Evolutionary conservation across 768 basidiomycete species (phyloP).

Genomic region (Pulveroboletus ravenelii): DNA sequence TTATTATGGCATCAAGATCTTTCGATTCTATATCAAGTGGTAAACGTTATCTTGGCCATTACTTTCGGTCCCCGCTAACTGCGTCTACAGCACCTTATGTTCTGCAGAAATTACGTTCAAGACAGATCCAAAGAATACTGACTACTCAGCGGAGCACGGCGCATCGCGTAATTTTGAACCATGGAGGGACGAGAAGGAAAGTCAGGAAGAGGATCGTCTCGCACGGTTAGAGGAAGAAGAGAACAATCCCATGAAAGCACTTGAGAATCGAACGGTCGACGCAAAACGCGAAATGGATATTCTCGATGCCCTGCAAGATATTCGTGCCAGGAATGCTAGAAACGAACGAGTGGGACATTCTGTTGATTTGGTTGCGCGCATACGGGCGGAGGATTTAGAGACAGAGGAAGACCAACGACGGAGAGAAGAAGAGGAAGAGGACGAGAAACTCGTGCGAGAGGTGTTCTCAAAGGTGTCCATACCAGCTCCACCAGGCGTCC

Average conservation of each 20-base stretch:
- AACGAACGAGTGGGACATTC: slow-evolving; percentile 81
- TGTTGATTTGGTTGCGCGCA: slow-evolving; percentile 60
- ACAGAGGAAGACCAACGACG: slow-evolving; percentile 70
- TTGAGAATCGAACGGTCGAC: slow-evolving; percentile 90
- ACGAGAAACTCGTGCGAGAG: slow-evolving; percentile 82
- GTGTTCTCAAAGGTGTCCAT: slow-evolving; percentile 75
- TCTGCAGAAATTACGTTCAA: slow-evolving; percentile 99
- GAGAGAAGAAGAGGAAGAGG: slow-evolving; percentile 79
- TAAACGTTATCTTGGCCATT: slow-evolving; percentile 29
- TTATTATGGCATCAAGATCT: slow-evolving; percentile 97
- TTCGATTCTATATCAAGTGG: slow-evolving; percentile 92
- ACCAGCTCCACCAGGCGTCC: slow-evolving; percentile 21
- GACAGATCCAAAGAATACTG: slow-evolving; percentile 97
- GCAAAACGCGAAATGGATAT: slow-evolving; percentile 98
- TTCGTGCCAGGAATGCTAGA: slow-evolving; percentile 78
- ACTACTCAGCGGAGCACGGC: slow-evolving; percentile 91
- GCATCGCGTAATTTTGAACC: slow-evolving; percentile 98
- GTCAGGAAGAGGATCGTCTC: slow-evolving; percentile 78
- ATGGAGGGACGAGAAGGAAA: slow-evolving; percentile 80
- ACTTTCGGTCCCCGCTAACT: slow-evolving; percentile 14
- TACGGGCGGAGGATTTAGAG: slow-evolving; percentile 66
- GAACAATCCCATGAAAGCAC: slow-evolving; percentile 94
- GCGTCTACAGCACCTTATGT: slow-evolving; percentile 69
- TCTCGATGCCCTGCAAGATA: slow-evolving; percentile 91
- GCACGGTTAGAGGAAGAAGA: slow-evolving; percentile 88